Percentiles rank a stretch among this genome's conserved stretches.
These are phyloP conservation scores for Cryomyces minteri DNA, from an alignment of 495 filamentous ascomycete species.

Conservation along the genomic window DNA sequence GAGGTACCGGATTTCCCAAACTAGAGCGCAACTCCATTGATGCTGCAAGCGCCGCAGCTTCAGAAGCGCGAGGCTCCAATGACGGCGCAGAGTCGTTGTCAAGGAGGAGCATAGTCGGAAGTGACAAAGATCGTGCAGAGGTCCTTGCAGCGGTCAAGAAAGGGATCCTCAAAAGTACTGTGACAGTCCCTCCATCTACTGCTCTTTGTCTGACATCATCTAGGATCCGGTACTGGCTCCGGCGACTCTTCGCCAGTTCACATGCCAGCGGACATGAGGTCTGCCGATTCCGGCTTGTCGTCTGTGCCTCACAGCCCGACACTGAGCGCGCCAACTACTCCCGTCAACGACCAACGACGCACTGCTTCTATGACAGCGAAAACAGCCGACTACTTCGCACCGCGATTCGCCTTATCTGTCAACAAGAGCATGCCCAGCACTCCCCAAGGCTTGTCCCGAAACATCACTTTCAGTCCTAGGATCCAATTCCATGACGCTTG, in stretches of 20 bases:
- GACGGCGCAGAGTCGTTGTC: slow-evolving; percentile 34
- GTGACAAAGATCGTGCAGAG: slow-evolving; percentile 79
- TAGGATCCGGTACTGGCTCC: slow-evolving; percentile 39
- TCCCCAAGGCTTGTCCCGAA: slow-evolving; percentile 49
- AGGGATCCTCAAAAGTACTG: slow-evolving; percentile 89
- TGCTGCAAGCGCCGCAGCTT: slow-evolving; percentile 22
- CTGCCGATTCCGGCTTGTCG: neutral
- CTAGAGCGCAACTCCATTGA: slow-evolving; percentile 69
- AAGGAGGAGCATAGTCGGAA: slow-evolving; percentile 77
- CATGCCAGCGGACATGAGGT: slow-evolving; percentile 31
- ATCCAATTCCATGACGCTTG: slow-evolving; percentile 94
- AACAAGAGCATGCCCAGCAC: slow-evolving; percentile 61
- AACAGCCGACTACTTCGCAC: slow-evolving; percentile 73
- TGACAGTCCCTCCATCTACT: slow-evolving; percentile 2
- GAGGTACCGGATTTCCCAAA: slow-evolving; percentile 73
- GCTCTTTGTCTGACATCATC: slow-evolving; percentile 6
- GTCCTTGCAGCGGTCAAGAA: slow-evolving; percentile 78
- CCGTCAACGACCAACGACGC: slow-evolving; percentile 51
- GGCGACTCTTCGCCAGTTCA: slow-evolving; percentile 49
- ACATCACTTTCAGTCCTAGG: slow-evolving; percentile 80
- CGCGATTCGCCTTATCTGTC: slow-evolving; percentile 43
- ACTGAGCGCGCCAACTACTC: slow-evolving; percentile 70
- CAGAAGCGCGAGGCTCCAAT: slow-evolving; percentile 26
- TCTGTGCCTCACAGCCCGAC: slow-evolving; percentile 25
- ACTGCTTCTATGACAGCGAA: slow-evolving; percentile 49